Evolutionary conservation across 805 yeast species (phyloP).

Genomic region (Candida easanensis): DNA sequence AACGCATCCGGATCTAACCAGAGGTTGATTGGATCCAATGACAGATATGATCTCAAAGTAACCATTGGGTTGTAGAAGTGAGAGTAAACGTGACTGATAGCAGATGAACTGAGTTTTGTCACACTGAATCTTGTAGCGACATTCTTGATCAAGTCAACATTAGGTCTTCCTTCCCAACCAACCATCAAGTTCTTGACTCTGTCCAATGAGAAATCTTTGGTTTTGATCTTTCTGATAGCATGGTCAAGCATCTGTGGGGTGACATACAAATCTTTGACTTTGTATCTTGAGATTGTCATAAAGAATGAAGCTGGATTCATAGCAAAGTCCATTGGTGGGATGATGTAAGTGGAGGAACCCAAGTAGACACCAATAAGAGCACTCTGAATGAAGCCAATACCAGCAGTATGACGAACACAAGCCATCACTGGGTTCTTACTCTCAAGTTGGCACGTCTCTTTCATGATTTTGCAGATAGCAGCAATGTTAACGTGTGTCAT

Average conservation of each 20-base stretch:
- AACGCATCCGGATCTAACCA: conserved; percentile 85
- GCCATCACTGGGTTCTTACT: conserved; percentile 75
- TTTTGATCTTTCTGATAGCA: conserved; percentile 58
- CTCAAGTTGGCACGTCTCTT: conserved; percentile 86
- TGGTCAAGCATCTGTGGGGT: conserved; percentile 81
- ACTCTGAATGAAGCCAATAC: conserved; percentile 88
- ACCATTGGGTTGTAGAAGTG: conserved; percentile 82
- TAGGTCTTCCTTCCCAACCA: conserved; percentile 73
- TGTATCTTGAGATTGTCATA: conserved; percentile 66
- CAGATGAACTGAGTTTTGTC: conserved; percentile 61
- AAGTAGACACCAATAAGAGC: conserved; percentile 77
- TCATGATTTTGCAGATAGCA: conserved; percentile 81
- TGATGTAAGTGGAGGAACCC: conserved; percentile 81
- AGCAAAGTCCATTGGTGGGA: conserved; percentile 76
- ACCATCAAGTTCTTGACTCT: conserved; percentile 81
- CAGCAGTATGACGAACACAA: conserved; percentile 78
- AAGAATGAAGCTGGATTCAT: conserved; percentile 71
- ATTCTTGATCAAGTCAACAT: conserved; percentile 51
- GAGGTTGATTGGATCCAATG: conserved; percentile 82
- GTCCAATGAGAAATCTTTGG: conserved; percentile 52
- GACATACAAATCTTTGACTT: conserved; percentile 81
- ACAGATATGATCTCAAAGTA: conserved; percentile 80
- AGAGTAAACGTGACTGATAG: conserved; percentile 74
- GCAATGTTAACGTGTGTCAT: conserved; percentile 59
- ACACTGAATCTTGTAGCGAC: conserved; percentile 61